Evolutionary conservation across 148 eudicot species (phyloP).

Genomic region (Arctostaphylos glauca): DNA sequence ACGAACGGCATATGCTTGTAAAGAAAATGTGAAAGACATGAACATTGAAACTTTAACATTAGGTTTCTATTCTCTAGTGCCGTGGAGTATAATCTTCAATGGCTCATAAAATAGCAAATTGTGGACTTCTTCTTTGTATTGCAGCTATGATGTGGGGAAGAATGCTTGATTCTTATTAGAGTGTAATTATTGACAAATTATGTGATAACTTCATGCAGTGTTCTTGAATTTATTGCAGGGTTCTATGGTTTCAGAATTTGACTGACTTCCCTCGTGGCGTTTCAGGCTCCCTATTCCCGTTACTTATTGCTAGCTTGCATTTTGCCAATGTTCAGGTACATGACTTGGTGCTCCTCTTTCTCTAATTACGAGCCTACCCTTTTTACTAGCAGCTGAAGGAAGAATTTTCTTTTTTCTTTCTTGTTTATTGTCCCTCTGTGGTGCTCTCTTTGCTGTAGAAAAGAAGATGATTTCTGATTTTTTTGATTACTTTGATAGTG

Average conservation of each 20-base stretch:
- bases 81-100: background rate
- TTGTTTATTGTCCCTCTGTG: background rate
- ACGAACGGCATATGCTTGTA: background rate
- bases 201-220: background rate
- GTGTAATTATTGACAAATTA: background rate
- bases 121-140: background rate
- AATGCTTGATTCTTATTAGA: background rate
- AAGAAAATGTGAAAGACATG: background rate
- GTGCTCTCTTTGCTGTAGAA: slow-evolving; percentile 3
- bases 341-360: background rate
- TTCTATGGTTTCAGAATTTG: slow-evolving; percentile 86
- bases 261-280: slow-evolving; percentile 64
- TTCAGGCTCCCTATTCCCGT: slow-evolving; percentile 63
- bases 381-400: background rate
- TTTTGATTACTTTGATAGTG: slow-evolving; percentile 1
- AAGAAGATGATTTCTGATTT: background rate
- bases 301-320: slow-evolving; percentile 74
- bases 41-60: background rate
- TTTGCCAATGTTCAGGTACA: slow-evolving; percentile 69
- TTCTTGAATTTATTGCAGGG: slow-evolving; percentile 50
- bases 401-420: background rate
- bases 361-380: background rate
- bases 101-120: background rate
- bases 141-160: background rate
- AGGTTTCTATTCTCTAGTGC: background rate